Conservation (phyloP, 352 stramenopile species). For the Globisporangium abappressorium region DNA sequence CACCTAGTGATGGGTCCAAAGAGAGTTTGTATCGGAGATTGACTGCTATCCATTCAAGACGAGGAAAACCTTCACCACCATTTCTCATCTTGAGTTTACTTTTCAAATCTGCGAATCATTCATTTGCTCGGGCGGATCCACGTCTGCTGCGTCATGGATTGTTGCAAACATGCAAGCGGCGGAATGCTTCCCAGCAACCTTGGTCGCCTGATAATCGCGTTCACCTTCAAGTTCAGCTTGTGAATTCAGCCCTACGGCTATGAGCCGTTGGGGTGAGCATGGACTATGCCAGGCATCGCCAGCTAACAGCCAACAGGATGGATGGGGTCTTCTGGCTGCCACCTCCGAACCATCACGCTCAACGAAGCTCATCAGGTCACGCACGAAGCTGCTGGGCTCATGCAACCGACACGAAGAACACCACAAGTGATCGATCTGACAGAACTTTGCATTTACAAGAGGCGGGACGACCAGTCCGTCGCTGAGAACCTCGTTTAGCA, state of each 20-base stretch:
- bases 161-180: neutral
- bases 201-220: neutral
- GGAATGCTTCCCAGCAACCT: neutral
- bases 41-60: neutral
- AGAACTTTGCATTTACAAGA: neutral
- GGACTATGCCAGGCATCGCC: neutral
- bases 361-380: neutral
- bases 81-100: neutral
- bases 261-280: too few species aligned
- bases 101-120: neutral
- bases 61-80: neutral
- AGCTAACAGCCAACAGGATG: neutral
- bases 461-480: neutral
- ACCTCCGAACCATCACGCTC: too few species aligned
- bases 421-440: neutral
- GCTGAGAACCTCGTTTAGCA: neutral
- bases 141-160: conserved; percentile 3
- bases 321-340: neutral
- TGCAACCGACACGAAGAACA: neutral
- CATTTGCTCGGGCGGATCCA: neutral
- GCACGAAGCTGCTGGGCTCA: neutral
- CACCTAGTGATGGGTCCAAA: neutral
- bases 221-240: neutral
- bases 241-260: neutral
- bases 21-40: neutral